Evolutionary conservation across 257 asterid species (phyloP), one percentile per base, ranked within the genome.

Genomic region (Penstemon davidsonii): DNA sequence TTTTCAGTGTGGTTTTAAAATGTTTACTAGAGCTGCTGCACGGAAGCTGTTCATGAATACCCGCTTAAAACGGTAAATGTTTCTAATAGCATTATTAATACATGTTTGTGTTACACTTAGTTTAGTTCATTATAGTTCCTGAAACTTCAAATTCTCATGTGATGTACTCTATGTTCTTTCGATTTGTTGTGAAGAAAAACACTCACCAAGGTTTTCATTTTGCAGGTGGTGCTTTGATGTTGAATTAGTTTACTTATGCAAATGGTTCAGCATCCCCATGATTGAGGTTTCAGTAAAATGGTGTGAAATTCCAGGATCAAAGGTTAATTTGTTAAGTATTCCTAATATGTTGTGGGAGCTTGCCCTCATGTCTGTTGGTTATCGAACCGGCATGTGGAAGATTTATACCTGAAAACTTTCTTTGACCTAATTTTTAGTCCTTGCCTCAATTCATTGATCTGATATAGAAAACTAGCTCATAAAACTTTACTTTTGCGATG

Each of bases 1-100:
- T 42, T 76, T 76, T 56, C 94, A 93, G 99, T 93, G 99, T 78
- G 99, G 97, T 60, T 93, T 93, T 80, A 93, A 93, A 83, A 93
- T 93, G 99, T 93, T 93, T 74, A 90, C 96, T 25, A 84, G 97
- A 84, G 87, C 97, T 82, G 99, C 99, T 69, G 97, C 96, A 41
- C 78, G 90, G 77, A 93, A 87, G 84, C 99, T 93, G 71, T 93
- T 90, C 81, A 75, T 74, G 1, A 93, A 90, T 71, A 84, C 87
- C 71, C 96, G 92, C 79, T 87, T 93, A 85, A 83, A 88, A 87
- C 77, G 99, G 97, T 86, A 76, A 60, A 25, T 57, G 40, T 61
- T 36, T 72, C 36, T 25, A 25, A 25, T 25, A 25, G 33, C 33
- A 25, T 25, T 25, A 25, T 25, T 25, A 25, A 25, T 25, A 0